Evolutionary conservation across 257 asterid species (phyloP), one percentile per base, ranked within the genome.

Genomic region (Schizonepeta tenuifolia): DNA sequence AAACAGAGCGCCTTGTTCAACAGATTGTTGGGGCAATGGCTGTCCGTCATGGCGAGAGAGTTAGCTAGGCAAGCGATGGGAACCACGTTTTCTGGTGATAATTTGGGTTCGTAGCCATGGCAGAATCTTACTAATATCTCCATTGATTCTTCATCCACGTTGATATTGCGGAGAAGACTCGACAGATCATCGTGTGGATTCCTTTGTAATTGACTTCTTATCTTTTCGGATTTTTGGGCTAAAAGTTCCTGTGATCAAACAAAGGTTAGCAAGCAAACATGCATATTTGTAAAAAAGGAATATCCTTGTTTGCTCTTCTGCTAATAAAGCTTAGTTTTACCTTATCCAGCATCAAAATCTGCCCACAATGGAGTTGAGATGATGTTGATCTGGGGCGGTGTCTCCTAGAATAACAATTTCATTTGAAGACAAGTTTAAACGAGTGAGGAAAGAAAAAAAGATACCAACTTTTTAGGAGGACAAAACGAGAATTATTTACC

Each of bases 91-190:
- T 90, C 88, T 2, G 89, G 40, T 1, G 92, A 77, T 5, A 94
- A 78, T 43, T 56, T 67, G 72, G 87, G 41, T 4, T 83, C 83
- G 21, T 35, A 89, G 49, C 97, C 97, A 51, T 89, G 90, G 76
- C 97, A 94, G 85, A 91, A 94, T 70, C 90, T 83, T n/a, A 82
- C 89, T 0, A 91, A 83, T 4, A 86, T 82, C 83, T 91, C 97
- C 56, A 94, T 73, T 0, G 91, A 78, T 38, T 86, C 95, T 51
- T 85, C 75, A 69, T 87, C 92, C 5, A 83, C 79, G 0, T 94
- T 90, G 65, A 85, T 78, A n/a, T 89, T 95, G 2, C 64, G 65
- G 26, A 94, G 84, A 0, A 84, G 55, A 41, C 31, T 60, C 57
- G 88, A 75, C 6, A 89, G 77, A 73, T 91, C 90, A 4, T 75